Evolutionary conservation across 345 rosid genomes (phyloP).

Genomic region (Isatis tinctoria): DNA sequence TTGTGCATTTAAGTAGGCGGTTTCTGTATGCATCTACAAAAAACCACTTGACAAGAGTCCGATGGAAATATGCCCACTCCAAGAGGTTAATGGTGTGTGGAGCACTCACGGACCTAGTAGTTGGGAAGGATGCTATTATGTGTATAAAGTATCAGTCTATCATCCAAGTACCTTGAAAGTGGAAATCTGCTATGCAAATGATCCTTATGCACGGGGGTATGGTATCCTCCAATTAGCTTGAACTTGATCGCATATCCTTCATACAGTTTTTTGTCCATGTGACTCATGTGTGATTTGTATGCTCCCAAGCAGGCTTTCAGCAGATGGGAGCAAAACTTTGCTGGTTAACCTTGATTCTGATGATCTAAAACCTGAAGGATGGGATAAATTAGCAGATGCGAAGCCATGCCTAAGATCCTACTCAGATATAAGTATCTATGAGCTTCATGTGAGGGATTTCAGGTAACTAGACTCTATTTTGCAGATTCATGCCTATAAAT

Average conservation of each 20-base stretch:
- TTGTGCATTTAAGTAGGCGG: constrained; percentile 52
- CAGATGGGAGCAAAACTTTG: constrained; percentile 72
- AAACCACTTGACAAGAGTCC: constrained; percentile 46
- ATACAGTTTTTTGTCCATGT: neutral
- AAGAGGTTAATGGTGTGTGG: constrained; percentile 81
- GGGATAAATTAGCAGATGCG: constrained; percentile 69
- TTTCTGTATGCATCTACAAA: constrained; percentile 49
- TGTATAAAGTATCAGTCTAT: constrained; percentile 72
- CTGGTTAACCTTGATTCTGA: constrained; percentile 64
- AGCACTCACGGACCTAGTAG: constrained; percentile 49
- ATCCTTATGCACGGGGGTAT: constrained; percentile 97
- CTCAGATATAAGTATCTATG: constrained; percentile 83
- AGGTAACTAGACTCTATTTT: constrained; percentile 44
- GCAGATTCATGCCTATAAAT: neutral
- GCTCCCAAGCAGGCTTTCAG: constrained; percentile 67
- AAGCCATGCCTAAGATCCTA: constrained; percentile 56
- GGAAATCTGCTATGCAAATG: constrained; percentile 85
- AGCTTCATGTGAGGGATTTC: constrained; percentile 92
- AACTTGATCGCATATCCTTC: constrained; percentile 10
- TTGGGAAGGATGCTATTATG: constrained; percentile 89
- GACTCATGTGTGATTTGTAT: constrained; percentile 24
- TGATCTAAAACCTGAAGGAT: constrained; percentile 68
- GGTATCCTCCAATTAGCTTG: constrained; percentile 30
- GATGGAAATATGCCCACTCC: constrained; percentile 44
- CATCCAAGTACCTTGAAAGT: constrained; percentile 71